phyloP scores from a whole-genome alignment of 1,284 basidiomycete species.

The Boletus subluridellus region DNA sequence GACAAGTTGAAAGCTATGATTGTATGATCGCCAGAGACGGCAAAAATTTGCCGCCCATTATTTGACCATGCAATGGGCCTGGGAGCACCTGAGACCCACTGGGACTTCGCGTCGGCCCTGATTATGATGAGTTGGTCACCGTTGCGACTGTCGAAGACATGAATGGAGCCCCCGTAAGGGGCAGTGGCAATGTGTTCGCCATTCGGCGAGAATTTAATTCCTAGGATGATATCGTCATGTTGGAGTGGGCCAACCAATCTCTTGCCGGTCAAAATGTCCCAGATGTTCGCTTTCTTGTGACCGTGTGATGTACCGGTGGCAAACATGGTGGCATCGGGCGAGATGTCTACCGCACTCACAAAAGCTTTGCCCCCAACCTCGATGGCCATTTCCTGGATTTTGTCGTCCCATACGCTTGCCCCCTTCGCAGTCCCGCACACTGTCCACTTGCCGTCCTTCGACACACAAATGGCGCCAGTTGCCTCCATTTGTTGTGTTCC shows the following conservation, averaged over 20 bases:
- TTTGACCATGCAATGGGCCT: background rate
- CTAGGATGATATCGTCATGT: background rate
- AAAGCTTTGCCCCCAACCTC: background rate
- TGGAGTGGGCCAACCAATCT: background rate
- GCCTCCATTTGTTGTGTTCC: background rate
- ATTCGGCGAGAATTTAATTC: background rate
- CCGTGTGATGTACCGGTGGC: background rate
- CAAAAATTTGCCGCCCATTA: background rate
- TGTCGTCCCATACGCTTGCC: background rate
- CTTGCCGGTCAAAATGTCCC: background rate
- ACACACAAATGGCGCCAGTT: background rate
- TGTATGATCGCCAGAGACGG: fast-evolving
- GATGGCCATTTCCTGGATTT: background rate
- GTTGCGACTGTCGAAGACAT: background rate
- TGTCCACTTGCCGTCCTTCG: background rate
- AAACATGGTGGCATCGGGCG: background rate
- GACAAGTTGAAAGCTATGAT: background rate
- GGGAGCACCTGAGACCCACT: background rate
- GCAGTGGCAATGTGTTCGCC: background rate
- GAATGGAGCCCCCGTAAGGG: background rate
- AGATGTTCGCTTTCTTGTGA: background rate
- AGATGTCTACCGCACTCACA: background rate
- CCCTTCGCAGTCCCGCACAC: background rate
- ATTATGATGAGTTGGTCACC: background rate
- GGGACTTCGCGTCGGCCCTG: background rate